Evolutionary conservation across 257 asterid genomes (phyloP), one percentile per base, ranked within the genome.

Genomic region (Rehmannia glutinosa): DNA sequence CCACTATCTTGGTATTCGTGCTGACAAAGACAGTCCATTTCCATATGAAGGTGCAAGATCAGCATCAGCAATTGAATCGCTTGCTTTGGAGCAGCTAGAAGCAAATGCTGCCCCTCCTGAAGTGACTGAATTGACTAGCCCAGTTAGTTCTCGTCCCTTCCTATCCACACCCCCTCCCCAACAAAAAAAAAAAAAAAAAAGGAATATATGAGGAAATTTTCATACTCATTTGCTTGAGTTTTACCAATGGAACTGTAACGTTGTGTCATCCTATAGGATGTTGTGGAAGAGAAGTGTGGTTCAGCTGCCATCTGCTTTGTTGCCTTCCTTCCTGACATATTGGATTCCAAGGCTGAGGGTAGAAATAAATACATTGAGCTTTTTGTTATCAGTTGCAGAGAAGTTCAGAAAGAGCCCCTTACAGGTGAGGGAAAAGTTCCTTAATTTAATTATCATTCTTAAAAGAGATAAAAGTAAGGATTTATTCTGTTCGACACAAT

Each of bases 321-420:
- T 42, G 81, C 95, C 3, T 92, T 92, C 83, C 88, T 92, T 35
- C 98, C 98, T 2, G 95, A 92, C 79, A 92, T 92, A 70, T 83
- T 92, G 86, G 98, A 92, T 81, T 82, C 98, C 62, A 92, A 83
- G 71, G 97, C 98, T 2, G 94, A 83, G 45, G 98, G 98, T 41
- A 84, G 98, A 77, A 90, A 92, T 58, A 86, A 80, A 73, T 90
- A 92, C 75, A 82, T 92, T 4, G 87, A 87, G 51, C 71, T 77
- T 75, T n/a, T 52, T 90, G 71, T 72, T 87, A 70, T 85, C 96
- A 30, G 94, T 83, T 64, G 97, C 97, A 20, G 97, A 92, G 79
- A 87, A 87, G 75, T 92, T 87, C 83, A 80, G 70, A 70, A 84
- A 81, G 77, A 90, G 83, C 70, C 70, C 97, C 97, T 35, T 92